Evolutionary conservation across 208 protist species (phyloP).

Genomic region (Naegleria fowleri): DNA sequence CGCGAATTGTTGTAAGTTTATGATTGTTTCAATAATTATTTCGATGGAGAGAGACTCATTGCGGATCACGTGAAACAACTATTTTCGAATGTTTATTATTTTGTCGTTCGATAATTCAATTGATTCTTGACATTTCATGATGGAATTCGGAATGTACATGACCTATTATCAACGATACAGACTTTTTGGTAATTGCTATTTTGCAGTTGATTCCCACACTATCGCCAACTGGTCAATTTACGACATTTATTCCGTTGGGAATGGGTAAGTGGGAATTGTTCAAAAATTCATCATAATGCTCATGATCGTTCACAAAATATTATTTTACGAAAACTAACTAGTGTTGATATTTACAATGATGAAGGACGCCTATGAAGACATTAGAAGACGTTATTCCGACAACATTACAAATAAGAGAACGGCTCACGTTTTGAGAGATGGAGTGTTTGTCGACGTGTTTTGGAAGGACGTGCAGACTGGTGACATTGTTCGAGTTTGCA

Average conservation of each 20-base stretch:
- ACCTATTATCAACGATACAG: too few relatives aligned
- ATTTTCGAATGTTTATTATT: slow-evolving; percentile 40
- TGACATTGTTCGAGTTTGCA: slow-evolving; percentile 10
- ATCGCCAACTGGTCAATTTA: slow-evolving; percentile 45
- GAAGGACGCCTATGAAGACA: slow-evolving; percentile 45
- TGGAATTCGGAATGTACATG: neutral
- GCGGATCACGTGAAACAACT: too few relatives aligned
- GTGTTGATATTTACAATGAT: slow-evolving; percentile 38
- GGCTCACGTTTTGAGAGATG: neutral
- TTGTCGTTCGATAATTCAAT: too few relatives aligned
- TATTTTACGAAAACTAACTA: neutral
- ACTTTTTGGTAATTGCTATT: neutral
- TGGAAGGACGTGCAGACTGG: slow-evolving; percentile 23
- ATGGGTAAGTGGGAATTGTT: neutral
- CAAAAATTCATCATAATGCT: neutral
- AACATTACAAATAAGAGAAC: neutral
- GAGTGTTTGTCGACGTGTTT: neutral
- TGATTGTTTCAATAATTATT: slow-evolving; percentile 55
- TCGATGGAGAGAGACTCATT: slow-evolving; percentile 30
- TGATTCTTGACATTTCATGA: neutral
- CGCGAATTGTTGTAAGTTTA: neutral
- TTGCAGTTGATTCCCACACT: slow-evolving; percentile 34
- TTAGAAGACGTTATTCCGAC: neutral
- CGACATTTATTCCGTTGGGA: slow-evolving; percentile 35
- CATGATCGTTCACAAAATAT: neutral